A percentile compares a stretch with the other conserved stretches of the same genome.
phyloP scores from a whole-genome alignment of 2,329 filamentous ascomycete genomes.

The Mycocentrospora acerina region DNA sequence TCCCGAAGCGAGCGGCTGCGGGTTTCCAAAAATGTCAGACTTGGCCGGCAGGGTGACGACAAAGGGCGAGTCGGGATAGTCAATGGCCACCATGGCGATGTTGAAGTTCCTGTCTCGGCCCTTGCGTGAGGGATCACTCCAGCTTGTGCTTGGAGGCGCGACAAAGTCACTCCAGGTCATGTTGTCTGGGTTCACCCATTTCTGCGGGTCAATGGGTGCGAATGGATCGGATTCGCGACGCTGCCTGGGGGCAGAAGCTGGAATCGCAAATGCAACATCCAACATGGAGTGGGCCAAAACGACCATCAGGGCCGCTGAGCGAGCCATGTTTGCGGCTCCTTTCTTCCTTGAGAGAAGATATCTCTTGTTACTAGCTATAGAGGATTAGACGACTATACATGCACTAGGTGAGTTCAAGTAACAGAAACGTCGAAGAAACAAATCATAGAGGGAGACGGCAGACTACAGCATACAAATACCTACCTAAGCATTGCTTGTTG shows the following conservation, averaged over 20 bases:
- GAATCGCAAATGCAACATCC: constrained; percentile 15
- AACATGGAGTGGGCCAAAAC: constrained; percentile 19
- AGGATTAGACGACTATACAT: too few relatives aligned
- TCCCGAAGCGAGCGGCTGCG: constrained; percentile 47
- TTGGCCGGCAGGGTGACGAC: constrained; percentile 49
- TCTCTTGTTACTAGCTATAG: too few relatives aligned
- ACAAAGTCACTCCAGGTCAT: constrained; percentile 53
- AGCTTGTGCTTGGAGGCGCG: constrained; percentile 51
- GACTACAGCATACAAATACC: too few relatives aligned
- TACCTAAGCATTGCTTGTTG: too few relatives aligned
- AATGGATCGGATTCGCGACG: constrained; percentile 46
- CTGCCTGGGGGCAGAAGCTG: constrained; percentile 15
- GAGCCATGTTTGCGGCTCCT: background rate
- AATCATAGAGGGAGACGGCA: too few relatives aligned
- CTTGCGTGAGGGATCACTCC: constrained; percentile 48
- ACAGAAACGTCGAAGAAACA: too few relatives aligned
- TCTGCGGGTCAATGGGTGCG: constrained; percentile 53
- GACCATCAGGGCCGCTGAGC: constrained; percentile 13
- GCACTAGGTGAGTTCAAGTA: too few relatives aligned
- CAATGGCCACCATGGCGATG: constrained; percentile 56
- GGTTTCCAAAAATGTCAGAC: constrained; percentile 55
- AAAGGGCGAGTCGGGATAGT: constrained; percentile 55
- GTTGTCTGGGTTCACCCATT: constrained; percentile 56
- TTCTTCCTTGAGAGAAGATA: background rate
- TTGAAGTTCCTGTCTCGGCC: constrained; percentile 57